phyloP scores from a whole-genome alignment of 1,284 basidiomycete species.

The Cutaneotrichosporon cyanovorans region DNA sequence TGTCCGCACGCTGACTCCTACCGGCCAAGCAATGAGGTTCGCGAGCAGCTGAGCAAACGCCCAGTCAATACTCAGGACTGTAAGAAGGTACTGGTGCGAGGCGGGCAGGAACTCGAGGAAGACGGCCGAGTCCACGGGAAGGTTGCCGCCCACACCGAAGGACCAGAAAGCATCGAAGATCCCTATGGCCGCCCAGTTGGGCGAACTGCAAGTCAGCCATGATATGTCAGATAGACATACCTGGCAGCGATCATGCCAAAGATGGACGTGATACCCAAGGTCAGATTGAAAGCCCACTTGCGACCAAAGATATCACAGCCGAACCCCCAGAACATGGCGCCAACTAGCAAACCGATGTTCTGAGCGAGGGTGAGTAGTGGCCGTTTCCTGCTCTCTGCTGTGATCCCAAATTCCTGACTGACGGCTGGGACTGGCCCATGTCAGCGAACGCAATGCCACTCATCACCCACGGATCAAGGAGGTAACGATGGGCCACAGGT shows the following conservation, averaged over 20 bases:
- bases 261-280: constrained; percentile 55
- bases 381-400: constrained; percentile 6
- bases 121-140: constrained; percentile 55
- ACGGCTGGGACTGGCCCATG: constrained; percentile 47
- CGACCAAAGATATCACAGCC: constrained; percentile 49
- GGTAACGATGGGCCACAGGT: constrained; percentile 43
- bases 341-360: constrained; percentile 33
- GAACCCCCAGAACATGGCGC: constrained; percentile 49
- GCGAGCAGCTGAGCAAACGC: constrained; percentile 50
- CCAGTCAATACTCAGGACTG: constrained; percentile 60
- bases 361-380: constrained; percentile 28
- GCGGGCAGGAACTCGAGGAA: constrained; percentile 55
- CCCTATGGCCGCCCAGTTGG: constrained; percentile 53
- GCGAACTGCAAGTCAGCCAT: constrained; percentile 28
- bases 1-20: neutral
- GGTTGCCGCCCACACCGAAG: constrained; percentile 57
- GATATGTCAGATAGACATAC: neutral
- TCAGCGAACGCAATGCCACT: neutral
- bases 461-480: constrained; percentile 8
- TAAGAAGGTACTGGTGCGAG: constrained; percentile 54
- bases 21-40: constrained; percentile 29
- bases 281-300: constrained; percentile 56
- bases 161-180: constrained; percentile 56
- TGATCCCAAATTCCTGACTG: constrained; percentile 48
- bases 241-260: constrained; percentile 57